These are phyloP conservation scores for Dryas alaskensis DNA, from an alignment of 306 rosid genomes.

Conservation along the genomic window DNA sequence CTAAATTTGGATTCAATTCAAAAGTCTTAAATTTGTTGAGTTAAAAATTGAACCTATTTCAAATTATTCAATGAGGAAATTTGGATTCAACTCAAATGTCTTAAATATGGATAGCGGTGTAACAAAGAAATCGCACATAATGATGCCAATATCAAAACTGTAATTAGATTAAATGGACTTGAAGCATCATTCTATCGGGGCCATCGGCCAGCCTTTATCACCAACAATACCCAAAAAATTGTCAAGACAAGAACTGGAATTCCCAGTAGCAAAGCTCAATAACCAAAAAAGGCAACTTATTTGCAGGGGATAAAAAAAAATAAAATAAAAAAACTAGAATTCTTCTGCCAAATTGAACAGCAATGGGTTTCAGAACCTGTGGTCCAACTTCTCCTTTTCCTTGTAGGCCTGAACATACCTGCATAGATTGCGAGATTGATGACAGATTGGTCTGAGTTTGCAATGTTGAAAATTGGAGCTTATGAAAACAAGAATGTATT, in stretches of 20 bases:
- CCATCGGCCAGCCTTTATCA: too few relatives aligned
- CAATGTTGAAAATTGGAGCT: background rate
- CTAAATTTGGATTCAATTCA: too few relatives aligned
- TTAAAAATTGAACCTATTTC: too few relatives aligned
- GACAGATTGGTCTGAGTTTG: background rate
- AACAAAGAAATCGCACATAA: background rate
- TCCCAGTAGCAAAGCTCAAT: background rate
- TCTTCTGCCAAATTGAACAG: background rate
- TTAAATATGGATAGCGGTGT: too few relatives aligned
- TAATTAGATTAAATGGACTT: background rate
- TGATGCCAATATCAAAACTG: background rate
- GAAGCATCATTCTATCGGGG: background rate
- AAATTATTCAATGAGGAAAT: too few relatives aligned
- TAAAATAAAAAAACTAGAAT: background rate
- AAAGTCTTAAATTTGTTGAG: too few relatives aligned
- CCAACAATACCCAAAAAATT: background rate
- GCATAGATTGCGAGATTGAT: conserved; percentile 19
- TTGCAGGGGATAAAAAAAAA: conserved; percentile 11
- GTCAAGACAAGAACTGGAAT: conserved; percentile 6
- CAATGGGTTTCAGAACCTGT: conserved; percentile 44
- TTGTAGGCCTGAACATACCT: conserved; percentile 56
- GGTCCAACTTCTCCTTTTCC: conserved; percentile 65
- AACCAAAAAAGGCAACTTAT: conserved; percentile 16
- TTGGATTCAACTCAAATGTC: too few relatives aligned
- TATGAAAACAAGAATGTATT: background rate